phyloP scores from a whole-genome alignment of 176 grass and related monocot species.

The Raddia guianensis region DNA sequence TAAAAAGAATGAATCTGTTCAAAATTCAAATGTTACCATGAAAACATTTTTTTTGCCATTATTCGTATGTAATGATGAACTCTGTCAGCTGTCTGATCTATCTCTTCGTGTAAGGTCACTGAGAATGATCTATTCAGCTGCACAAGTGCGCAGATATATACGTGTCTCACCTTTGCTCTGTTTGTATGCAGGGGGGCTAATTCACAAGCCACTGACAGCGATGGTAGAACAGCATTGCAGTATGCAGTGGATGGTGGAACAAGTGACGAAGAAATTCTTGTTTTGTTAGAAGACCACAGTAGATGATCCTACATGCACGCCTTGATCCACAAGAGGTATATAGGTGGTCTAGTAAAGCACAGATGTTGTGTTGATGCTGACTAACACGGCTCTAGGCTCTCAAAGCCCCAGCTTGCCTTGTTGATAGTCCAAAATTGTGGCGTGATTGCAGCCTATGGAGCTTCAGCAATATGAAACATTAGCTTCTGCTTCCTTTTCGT shows the following conservation, averaged over 20 bases:
- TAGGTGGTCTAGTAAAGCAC: constrained; percentile 10
- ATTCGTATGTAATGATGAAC: neutral
- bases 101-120: neutral
- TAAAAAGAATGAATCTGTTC: neutral
- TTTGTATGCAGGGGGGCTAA: constrained; percentile 70
- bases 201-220: constrained; percentile 61
- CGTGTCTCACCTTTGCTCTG: constrained; percentile 10
- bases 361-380: neutral
- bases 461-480: constrained; percentile 13
- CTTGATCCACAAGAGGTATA: neutral
- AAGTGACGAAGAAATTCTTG: constrained; percentile 76
- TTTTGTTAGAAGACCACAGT: constrained; percentile 73
- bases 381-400: constrained; percentile 25
- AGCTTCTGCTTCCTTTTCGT: neutral
- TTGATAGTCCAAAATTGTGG: constrained; percentile 18
- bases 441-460: constrained; percentile 33
- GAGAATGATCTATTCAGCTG: constrained; percentile 6
- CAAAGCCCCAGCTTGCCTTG: neutral
- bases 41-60: neutral
- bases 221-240: constrained; percentile 83
- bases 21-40: constrained; percentile 6
- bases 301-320: constrained; percentile 50
- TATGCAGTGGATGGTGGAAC: constrained; percentile 72
- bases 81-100: neutral
- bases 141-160: neutral